Evolutionary conservation across 202 grass and related monocot genomes (phyloP).

Genomic region (Alloteropsis angusta): DNA sequence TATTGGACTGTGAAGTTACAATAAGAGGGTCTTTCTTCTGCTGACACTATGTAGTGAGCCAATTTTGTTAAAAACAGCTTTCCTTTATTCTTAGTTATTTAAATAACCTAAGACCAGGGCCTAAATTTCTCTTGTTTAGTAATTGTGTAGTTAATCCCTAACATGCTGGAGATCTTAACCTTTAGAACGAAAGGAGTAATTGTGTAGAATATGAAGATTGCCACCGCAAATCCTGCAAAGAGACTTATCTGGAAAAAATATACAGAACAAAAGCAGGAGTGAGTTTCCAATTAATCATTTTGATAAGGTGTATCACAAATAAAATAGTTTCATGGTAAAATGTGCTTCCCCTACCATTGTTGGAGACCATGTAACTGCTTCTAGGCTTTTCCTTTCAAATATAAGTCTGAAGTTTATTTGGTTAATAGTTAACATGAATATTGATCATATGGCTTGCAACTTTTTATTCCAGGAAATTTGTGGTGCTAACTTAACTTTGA

Average conservation of each 20-base stretch:
- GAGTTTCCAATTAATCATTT: constrained; percentile 18
- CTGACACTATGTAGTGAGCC: background rate
- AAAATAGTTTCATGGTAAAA: background rate
- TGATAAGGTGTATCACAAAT: background rate
- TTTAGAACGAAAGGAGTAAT: constrained; percentile 66
- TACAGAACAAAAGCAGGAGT: constrained; percentile 8
- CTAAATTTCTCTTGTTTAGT: background rate
- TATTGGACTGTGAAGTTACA: background rate
- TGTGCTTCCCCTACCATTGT: constrained; percentile 49
- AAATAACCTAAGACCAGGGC: background rate
- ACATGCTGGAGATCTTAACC: constrained; percentile 32
- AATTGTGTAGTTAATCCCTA: background rate
- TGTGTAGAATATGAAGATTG: constrained; percentile 63
- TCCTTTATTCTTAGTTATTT: constrained; percentile 7
- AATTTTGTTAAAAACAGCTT: background rate
- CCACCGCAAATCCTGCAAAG: constrained; percentile 52
- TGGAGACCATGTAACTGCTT: constrained; percentile 65
- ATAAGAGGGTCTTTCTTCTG: background rate
- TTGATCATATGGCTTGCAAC: background rate
- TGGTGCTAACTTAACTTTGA: constrained; percentile 6
- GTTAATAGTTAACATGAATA: constrained; percentile 23
- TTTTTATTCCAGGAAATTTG: background rate
- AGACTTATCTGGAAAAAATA: constrained; percentile 51
- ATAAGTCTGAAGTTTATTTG: constrained; percentile 40
- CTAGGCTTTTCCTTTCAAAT: constrained; percentile 68